These are phyloP conservation scores for Solanum chaucha DNA, from an alignment of 257 asterid species.

Conservation along the genomic window DNA sequence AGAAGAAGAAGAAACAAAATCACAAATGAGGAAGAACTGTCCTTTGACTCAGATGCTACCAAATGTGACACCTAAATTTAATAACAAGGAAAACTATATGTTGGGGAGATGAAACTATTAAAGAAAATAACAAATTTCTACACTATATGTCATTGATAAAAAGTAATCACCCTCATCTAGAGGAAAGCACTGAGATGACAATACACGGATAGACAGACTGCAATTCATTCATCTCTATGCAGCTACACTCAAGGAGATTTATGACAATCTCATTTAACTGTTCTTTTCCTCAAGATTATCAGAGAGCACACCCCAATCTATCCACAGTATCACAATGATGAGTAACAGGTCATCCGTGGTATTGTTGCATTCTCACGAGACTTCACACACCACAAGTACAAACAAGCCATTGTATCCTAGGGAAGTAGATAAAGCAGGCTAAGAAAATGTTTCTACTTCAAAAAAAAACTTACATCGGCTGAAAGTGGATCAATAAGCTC, in stretches of 20 bases:
- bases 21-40: neutral
- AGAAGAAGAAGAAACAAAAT: neutral
- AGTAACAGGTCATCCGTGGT: neutral
- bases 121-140: neutral
- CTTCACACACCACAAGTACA: neutral
- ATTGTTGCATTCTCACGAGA: neutral
- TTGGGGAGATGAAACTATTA: neutral
- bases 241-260: neutral
- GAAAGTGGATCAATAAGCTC: conserved; percentile 98
- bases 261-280: neutral
- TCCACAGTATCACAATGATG: neutral
- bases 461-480: conserved; percentile 53
- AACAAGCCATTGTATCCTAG: neutral
- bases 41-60: neutral
- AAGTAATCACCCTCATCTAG: neutral
- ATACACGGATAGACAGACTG: neutral
- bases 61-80: neutral
- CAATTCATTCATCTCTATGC: neutral
- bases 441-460: neutral
- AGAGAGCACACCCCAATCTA: neutral
- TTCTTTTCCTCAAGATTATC: neutral
- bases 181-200: neutral
- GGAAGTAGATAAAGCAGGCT: neutral
- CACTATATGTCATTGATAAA: neutral
- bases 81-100: neutral